Evolutionary conservation across 306 rosid species (phyloP), one percentile per base, ranked within the genome.

Genomic region (Arachis stenosperma): DNA sequence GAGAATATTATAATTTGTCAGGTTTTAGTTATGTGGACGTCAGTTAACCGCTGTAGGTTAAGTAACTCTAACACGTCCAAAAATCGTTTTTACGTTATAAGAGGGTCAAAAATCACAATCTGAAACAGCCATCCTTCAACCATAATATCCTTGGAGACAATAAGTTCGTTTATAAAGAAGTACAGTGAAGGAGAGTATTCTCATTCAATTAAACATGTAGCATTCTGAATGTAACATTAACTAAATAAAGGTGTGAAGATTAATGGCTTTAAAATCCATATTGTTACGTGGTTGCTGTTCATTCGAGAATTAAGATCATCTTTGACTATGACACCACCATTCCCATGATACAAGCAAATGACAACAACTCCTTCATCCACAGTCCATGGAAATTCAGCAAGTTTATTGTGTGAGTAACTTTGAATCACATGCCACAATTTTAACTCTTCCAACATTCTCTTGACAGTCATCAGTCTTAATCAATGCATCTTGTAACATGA

Each of bases 341-440:
- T 73, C 60, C 59, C 67, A 68, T 43, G 51, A 58, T 53, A 76
- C 66, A 70, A 67, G 61, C 70, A 65, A 66, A 46, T 56, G 67
- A 54, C 60, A 48, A 75, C 61, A 69, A 41, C 12, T 52, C 46
- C 55, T 41, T 54, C 65, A 29, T 6, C 36, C 42, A 52, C 13
- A 53, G 13, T 62, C 27, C 47, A 37, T 66, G 66, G 59, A 60
- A 66, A 30, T 68, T 64, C 29, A 58, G 50, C 75, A 76, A 76
- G n/a, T 78, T 81, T 79, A 94, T 75, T 91, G 96, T 3, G 90
- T 36, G 75, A 94, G 97, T 85, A 94, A 78, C 89, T 91, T 91
- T 17, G 98, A 91, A 76, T 94, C 97, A 33, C 98, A 94, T 9
- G 98, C 98, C 71, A 94, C 98, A 36, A 94, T 94, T 81, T 94